Percentiles rank a stretch among this genome's conserved stretches.
phyloP scores from a whole-genome alignment of 148 eudicot genomes.

The Rhododendron mucronatum region DNA sequence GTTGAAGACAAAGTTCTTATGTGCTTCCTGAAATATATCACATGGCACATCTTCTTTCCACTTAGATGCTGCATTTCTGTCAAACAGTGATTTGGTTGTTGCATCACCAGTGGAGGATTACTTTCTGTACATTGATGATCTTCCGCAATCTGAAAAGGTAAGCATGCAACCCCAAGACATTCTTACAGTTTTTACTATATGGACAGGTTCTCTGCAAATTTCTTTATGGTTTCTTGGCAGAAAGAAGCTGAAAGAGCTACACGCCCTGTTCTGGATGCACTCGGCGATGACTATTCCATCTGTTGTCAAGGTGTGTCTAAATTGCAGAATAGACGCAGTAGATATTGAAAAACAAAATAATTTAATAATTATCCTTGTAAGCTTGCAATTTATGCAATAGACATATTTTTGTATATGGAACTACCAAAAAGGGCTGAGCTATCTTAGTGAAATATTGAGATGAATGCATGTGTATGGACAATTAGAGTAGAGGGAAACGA shows the following conservation, averaged over 20 bases:
- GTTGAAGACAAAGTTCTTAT: neutral
- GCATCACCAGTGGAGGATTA: slow-evolving; percentile 95
- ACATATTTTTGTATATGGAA: neutral
- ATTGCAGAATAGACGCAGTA: neutral
- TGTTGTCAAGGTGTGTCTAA: slow-evolving; percentile 70
- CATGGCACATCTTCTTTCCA: neutral
- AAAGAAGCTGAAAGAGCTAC: slow-evolving; percentile 69
- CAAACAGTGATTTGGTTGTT: slow-evolving; percentile 92
- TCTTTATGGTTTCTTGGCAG: slow-evolving; percentile 32
- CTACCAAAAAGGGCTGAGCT: neutral
- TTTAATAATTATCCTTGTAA: neutral
- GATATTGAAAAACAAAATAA: neutral
- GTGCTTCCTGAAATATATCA: neutral
- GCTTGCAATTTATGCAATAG: neutral
- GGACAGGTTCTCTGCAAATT: neutral
- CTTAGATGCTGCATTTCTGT: slow-evolving; percentile 18
- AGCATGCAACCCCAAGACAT: slow-evolving; percentile 7
- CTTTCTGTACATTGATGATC: slow-evolving; percentile 75
- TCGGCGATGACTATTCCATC: slow-evolving; percentile 77
- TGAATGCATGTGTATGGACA: neutral
- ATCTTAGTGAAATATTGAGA: neutral
- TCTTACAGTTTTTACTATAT: neutral
- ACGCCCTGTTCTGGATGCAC: slow-evolving; percentile 69
- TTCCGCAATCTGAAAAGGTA: slow-evolving; percentile 67
- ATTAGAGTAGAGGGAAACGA: neutral